Evolutionary conservation across 2,329 filamentous ascomycete species (phyloP), one percentile per base, ranked within the genome.

Genomic region (Alternaria sp.): DNA sequence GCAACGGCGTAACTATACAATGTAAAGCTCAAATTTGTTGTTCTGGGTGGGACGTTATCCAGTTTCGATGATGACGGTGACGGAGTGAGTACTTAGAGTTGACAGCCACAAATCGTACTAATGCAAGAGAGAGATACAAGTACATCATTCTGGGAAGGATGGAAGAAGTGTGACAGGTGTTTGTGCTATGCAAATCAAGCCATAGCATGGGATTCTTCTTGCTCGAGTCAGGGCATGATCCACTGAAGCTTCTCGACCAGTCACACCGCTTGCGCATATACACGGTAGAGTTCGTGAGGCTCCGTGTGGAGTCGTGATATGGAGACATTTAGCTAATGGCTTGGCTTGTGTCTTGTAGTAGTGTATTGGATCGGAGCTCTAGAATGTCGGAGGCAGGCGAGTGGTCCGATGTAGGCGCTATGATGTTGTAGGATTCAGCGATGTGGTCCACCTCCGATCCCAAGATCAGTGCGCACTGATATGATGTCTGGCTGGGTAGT

Each of bases 171-270:
- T 20, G 9, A 3, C 38, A 20, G 7, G 14, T 41, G 8, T 41
- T 26, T 49, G 46, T 49, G 5, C 34, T 38, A 22, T 49, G 46
- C 32, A 36, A 26, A 16, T 0, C 32, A 36, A 36, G 14, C 32
- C 32, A 36, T 16, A 16, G 5, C 12, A 36, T 36, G 32, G 32
- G 46, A 9, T 22, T 9, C 18, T 1, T 11, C 24, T 34, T 16
- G 24, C 32, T 11, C 46, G 46, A 49, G 46, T 49, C 46, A 49
- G 22, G 32, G 20, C 30, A 36, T 12, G 20, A 22, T 49, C 46
- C 46, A 49, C 46, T 36, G 46, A 24, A 49, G 46, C 46, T 38
- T 36, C 30, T 49, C 46, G 30, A 49, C 46, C 46, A 38, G 7
- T 34, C 24, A 49, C 46, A 49, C 46, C 46, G 46, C 46, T 34